These are phyloP conservation scores for Aschersonia sp. DNA, from an alignment of 2,329 filamentous ascomycete genomes.

Conservation along the genomic window DNA sequence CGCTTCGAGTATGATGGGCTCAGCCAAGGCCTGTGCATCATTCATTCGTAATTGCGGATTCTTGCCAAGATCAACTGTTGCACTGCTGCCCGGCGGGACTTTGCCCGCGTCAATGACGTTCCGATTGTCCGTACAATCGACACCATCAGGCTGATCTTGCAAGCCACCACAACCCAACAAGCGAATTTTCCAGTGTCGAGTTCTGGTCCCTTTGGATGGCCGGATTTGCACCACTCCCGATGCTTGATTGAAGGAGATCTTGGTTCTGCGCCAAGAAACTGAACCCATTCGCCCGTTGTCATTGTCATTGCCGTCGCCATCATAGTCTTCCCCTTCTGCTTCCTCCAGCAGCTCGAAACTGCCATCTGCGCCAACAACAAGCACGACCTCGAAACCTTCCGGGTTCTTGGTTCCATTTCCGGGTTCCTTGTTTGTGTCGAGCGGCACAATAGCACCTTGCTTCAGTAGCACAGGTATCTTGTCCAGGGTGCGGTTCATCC, in stretches of 20 bases:
- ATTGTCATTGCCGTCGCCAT: neutral
- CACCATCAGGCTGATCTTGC: neutral
- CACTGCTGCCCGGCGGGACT: slow-evolving; percentile 3
- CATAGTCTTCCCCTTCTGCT: slow-evolving; percentile 4
- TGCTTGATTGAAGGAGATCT: slow-evolving; percentile 4
- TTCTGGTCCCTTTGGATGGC: neutral
- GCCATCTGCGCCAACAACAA: slow-evolving; percentile 32
- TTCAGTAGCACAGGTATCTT: slow-evolving; percentile 37
- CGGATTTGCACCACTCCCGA: slow-evolving; percentile 3
- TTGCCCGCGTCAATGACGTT: slow-evolving; percentile 4
- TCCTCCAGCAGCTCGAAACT: slow-evolving; percentile 16
- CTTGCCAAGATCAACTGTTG: slow-evolving; percentile 4
- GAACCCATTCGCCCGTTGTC: neutral
- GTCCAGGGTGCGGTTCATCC: slow-evolving; percentile 32
- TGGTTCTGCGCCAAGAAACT: slow-evolving; percentile 4
- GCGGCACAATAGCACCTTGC: slow-evolving; percentile 43
- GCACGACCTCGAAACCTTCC: slow-evolving; percentile 29
- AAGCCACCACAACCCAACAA: neutral
- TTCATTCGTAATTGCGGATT: slow-evolving; percentile 6
- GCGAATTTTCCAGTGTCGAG: slow-evolving; percentile 4
- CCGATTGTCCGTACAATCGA: no score
- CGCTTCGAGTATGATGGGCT: slow-evolving; percentile 7
- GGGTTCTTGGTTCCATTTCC: slow-evolving; percentile 34
- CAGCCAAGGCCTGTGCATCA: slow-evolving; percentile 5
- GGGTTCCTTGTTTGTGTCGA: slow-evolving; percentile 29